Evolutionary conservation across 192 early-diverging fungal species (phyloP).

Genomic region (Backusella tuberculispora): DNA sequence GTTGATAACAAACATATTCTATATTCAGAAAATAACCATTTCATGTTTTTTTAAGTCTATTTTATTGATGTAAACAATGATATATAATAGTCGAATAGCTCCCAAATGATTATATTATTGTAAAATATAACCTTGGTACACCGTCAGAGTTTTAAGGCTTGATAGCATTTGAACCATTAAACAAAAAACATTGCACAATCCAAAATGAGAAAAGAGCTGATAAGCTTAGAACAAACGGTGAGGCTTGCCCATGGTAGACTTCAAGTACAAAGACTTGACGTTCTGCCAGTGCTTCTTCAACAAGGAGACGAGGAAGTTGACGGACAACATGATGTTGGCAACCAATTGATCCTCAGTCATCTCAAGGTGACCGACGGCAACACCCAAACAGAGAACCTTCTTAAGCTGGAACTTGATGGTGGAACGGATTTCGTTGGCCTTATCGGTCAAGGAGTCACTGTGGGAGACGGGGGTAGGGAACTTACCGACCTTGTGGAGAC

Average conservation of each 20-base stretch:
- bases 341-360: constrained; percentile 96
- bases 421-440: constrained; percentile 91
- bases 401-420: constrained; percentile 99
- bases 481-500: constrained; percentile 98
- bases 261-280: constrained; percentile 97
- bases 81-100: background rate
- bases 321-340: constrained; percentile 95
- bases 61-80: too few relatives aligned
- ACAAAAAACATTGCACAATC: background rate
- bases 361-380: constrained; percentile 91
- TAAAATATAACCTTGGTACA: constrained; percentile 12
- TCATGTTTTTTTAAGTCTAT: too few relatives aligned
- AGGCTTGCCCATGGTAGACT: constrained; percentile 96
- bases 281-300: constrained; percentile 99
- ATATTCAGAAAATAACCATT: too few relatives aligned
- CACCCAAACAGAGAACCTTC: constrained; percentile 98
- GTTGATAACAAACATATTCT: too few relatives aligned
- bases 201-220: background rate
- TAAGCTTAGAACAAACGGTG: constrained; percentile 81
- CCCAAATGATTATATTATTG: constrained; percentile 12
- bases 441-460: constrained; percentile 81
- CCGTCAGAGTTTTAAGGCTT: constrained; percentile 15
- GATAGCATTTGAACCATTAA: background rate
- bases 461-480: constrained; percentile 97
- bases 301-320: constrained; percentile 97